phyloP scores from a whole-genome alignment of 257 asterid species.

The Capsicum rhomboideum region DNA sequence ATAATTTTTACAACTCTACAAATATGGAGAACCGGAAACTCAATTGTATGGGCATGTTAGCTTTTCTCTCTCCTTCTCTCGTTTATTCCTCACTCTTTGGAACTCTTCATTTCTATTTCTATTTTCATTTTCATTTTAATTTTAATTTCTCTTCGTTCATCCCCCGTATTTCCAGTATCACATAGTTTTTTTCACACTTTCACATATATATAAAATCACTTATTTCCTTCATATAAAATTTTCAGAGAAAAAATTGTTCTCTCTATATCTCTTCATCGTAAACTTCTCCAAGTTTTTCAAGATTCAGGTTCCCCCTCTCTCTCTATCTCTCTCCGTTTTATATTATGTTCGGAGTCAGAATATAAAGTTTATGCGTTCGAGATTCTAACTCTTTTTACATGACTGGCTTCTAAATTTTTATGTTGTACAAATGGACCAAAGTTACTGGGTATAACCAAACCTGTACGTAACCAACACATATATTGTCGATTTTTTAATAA shows the following conservation, averaged over 20 bases:
- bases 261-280: neutral
- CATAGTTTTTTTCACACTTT: neutral
- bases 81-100: slow-evolving; percentile 11
- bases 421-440: too few species aligned
- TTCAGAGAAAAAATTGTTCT: neutral
- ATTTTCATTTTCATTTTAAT: too few species aligned
- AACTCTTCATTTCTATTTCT: slow-evolving; percentile 1
- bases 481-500: too few species aligned
- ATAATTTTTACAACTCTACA: neutral
- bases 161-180: neutral
- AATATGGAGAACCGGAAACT: slow-evolving; percentile 5
- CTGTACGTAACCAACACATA: too few species aligned
- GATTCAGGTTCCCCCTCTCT: slow-evolving; percentile 10
- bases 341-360: too few species aligned
- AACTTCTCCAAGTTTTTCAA: slow-evolving; percentile 8
- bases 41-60: neutral
- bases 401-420: too few species aligned
- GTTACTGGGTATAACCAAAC: too few species aligned
- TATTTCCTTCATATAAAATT: too few species aligned
- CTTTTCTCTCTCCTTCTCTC: neutral
- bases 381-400: too few species aligned
- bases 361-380: too few species aligned
- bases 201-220: neutral
- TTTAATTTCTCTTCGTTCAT: neutral
- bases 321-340: too few species aligned